Evolutionary conservation across 768 basidiomycete genomes (phyloP).

Genomic region (Melanogaster broomeanus): DNA sequence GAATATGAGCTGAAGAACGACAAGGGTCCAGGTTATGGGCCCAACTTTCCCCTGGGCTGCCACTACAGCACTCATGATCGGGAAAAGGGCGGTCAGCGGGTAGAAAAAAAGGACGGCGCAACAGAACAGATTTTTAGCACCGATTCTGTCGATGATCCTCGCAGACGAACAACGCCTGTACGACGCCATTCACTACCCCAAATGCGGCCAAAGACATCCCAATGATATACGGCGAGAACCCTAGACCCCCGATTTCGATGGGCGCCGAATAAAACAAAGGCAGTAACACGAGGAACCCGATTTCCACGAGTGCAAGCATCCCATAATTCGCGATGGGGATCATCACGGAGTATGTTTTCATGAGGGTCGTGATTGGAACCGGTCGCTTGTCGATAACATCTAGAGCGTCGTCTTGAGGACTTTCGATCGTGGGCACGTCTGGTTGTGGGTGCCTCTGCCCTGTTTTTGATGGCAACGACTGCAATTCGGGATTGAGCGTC

Average conservation of each 20-base stretch:
- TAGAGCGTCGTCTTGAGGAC: background rate
- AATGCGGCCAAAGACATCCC: slow-evolving; percentile 38
- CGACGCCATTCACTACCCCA: slow-evolving; percentile 39
- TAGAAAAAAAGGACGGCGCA: slow-evolving; percentile 38
- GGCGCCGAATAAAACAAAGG: slow-evolving; percentile 51
- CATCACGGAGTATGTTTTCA: slow-evolving; percentile 33
- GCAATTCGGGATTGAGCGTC: background rate
- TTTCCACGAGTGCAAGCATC: slow-evolving; percentile 43
- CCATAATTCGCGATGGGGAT: slow-evolving; percentile 46
- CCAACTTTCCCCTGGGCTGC: slow-evolving; percentile 31
- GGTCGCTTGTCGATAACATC: slow-evolving; percentile 7
- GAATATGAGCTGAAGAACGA: slow-evolving; percentile 29
- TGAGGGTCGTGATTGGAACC: slow-evolving; percentile 34
- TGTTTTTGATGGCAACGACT: slow-evolving; percentile 28
- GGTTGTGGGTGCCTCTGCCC: background rate
- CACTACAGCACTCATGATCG: slow-evolving; percentile 44
- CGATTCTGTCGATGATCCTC: slow-evolving; percentile 41
- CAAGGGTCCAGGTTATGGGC: slow-evolving; percentile 37
- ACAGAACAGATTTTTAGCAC: slow-evolving; percentile 43
- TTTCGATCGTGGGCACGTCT: slow-evolving; percentile 1
- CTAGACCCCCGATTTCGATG: slow-evolving; percentile 43
- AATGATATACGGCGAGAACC: slow-evolving; percentile 41
- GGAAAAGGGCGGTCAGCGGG: slow-evolving; percentile 44
- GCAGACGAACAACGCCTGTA: slow-evolving; percentile 45
- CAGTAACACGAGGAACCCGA: slow-evolving; percentile 37